Conservation (phyloP, 176 grass and related monocot genomes). For the Juncus inflexus region DNA sequence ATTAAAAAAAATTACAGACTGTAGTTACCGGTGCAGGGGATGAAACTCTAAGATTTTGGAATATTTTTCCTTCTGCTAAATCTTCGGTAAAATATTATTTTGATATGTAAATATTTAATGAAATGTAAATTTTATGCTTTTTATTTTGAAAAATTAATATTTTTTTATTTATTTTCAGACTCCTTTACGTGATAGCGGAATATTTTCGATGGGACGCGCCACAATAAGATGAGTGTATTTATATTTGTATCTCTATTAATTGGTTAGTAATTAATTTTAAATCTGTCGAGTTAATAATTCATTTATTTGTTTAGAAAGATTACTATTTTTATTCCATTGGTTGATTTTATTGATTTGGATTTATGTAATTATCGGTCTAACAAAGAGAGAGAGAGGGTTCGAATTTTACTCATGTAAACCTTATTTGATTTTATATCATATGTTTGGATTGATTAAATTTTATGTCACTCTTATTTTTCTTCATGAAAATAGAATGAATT, state of each 20-base stretch:
- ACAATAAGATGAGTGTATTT: constrained; percentile 63
- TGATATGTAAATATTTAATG: background rate
- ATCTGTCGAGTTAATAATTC: background rate
- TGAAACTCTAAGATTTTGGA: constrained; percentile 94
- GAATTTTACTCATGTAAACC: no score
- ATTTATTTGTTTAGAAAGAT: background rate
- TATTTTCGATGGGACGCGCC: constrained; percentile 73
- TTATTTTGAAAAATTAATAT: background rate
- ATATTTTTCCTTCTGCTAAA: constrained; percentile 87
- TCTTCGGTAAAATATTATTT: constrained; percentile 41
- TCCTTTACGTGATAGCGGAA: constrained; percentile 70
- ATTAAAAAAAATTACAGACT: constrained; percentile 44
- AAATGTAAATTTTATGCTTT: background rate
- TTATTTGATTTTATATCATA: no score
- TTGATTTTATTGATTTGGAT: constrained; percentile 8
- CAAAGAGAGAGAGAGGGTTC: no score
- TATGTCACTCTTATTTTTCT: no score
- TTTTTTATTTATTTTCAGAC: constrained; percentile 48
- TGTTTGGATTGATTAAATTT: no score
- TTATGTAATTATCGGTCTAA: no score
- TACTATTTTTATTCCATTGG: constrained; percentile 11
- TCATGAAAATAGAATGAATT: no score
- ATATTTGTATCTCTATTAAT: constrained; percentile 5
- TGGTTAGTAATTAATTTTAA: constrained; percentile 17
- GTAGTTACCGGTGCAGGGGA: constrained; percentile 93